Base-by-base conservation (phyloP, 176 grass and related monocot genomes). In the Cenchrus americanus region DNA sequence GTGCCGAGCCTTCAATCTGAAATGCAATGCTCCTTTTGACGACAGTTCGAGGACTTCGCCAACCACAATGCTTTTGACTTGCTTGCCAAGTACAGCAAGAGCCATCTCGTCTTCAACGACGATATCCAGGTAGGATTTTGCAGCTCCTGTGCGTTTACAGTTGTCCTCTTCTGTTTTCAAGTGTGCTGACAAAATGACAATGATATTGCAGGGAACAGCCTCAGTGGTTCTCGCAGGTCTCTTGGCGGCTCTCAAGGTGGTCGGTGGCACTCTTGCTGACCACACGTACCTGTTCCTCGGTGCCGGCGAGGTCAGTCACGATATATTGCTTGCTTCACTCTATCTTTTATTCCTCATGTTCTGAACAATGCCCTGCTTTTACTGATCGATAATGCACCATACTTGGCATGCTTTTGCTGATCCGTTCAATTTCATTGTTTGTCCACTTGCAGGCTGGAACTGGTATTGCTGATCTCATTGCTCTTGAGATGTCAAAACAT, bases 41-140 rank as follows among this genome's bases (percentile, higher is more conserved):
- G 75, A 14, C 91, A 98, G 93, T 98, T 98, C 67, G 96, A 98
- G 69, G 96, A 98, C 89, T 98, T 95, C 48, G 96, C 96, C 5
- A 98, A 98, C 75, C 93, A 98, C 86, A 95, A 93, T 68, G 96
- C 93, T 66, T 98, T 95, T 67, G 96, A 98, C 70, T 76, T 98
- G 87, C 96, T 98, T 18, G 85, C 89, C 19, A 98, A 89, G 79
- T 98, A 95, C 79, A 88, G 91, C 93, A 93, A 98, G 83, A 93
- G 83, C 53, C 96, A 98, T 67, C 96, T 98, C 40, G 96, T 98
- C 43, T 98, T 98, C 82, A 98, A 98, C 21, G 96, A 98, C 57
- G 93, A 98, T 14, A 98, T 98, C 52, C 93, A 95, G 96, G 96
- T 98, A 57, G 71, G 48, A 24, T n/a, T 26, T 11, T 43, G 8